These are phyloP conservation scores for Fusarium pilosicola DNA, from an alignment of 2,329 filamentous ascomycete genomes.

Conservation along the genomic window DNA sequence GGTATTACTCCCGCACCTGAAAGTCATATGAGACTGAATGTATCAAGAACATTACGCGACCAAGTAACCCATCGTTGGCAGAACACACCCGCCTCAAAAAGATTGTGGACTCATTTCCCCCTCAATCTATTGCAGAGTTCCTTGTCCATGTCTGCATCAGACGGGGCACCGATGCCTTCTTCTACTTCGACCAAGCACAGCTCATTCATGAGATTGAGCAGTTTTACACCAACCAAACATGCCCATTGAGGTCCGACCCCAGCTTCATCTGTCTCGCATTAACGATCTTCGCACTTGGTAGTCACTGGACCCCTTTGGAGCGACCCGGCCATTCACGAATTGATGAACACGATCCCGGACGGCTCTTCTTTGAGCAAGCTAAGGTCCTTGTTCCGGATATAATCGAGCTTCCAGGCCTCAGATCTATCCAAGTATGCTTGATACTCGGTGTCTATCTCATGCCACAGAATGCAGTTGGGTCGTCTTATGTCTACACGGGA, in stretches of 20 bases:
- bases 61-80: background rate
- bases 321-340: background rate
- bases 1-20: fast-evolving
- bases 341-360: background rate
- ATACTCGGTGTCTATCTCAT: background rate
- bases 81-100: background rate
- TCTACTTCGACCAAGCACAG: constrained; percentile 1
- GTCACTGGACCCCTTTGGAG: background rate
- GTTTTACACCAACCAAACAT: background rate
- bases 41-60: background rate
- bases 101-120: background rate
- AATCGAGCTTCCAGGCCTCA: background rate
- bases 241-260: background rate
- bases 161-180: background rate
- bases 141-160: background rate
- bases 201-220: background rate
- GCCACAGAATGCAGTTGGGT: background rate
- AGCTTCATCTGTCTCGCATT: background rate
- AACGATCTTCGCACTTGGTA: background rate
- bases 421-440: background rate
- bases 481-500: background rate
- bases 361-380: background rate
- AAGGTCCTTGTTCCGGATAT: background rate
- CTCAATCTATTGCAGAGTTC: background rate
- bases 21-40: background rate